These are phyloP conservation scores for Gyromitra esculenta DNA, from an alignment of 2,329 filamentous ascomycete species.

Conservation along the genomic window DNA sequence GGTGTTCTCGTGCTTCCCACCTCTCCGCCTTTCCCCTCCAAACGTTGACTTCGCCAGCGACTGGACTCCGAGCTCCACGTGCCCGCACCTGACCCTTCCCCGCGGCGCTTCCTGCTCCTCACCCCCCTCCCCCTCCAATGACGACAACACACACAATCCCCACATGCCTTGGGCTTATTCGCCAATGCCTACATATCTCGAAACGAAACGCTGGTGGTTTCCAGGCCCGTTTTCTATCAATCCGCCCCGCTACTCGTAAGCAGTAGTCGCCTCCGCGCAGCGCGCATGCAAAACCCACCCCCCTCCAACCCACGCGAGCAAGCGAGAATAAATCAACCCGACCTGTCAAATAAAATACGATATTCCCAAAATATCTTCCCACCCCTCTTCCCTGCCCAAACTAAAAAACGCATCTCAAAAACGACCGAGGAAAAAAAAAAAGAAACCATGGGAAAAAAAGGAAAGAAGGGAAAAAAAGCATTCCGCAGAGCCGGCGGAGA, in stretches of 20 bases:
- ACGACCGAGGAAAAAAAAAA: background rate
- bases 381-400: background rate
- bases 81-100: constrained; percentile 23
- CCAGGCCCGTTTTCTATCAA: constrained; percentile 47
- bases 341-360: constrained; percentile 37
- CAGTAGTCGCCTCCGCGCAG: constrained; percentile 11
- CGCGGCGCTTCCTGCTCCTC: constrained; percentile 1
- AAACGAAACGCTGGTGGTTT: constrained; percentile 40
- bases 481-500: constrained; percentile 20
- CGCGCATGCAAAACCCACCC: constrained; percentile 11
- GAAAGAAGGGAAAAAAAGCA: constrained; percentile 16
- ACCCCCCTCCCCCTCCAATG: constrained; percentile 5
- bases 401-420: constrained; percentile 23
- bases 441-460: background rate
- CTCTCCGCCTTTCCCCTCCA: background rate
- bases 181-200: constrained; percentile 32
- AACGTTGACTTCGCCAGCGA: background rate
- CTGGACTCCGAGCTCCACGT: constrained; percentile 13
- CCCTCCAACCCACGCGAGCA: constrained; percentile 18
- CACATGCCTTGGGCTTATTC: background rate
- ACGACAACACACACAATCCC: constrained; percentile 28
- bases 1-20: background rate
- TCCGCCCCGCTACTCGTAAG: constrained; percentile 11
- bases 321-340: background rate
- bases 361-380: constrained; percentile 28